A percentile compares a stretch with the other conserved stretches of the same genome.
phyloP scores from a whole-genome alignment of 441 rosid species.

The Populus hybrid region DNA sequence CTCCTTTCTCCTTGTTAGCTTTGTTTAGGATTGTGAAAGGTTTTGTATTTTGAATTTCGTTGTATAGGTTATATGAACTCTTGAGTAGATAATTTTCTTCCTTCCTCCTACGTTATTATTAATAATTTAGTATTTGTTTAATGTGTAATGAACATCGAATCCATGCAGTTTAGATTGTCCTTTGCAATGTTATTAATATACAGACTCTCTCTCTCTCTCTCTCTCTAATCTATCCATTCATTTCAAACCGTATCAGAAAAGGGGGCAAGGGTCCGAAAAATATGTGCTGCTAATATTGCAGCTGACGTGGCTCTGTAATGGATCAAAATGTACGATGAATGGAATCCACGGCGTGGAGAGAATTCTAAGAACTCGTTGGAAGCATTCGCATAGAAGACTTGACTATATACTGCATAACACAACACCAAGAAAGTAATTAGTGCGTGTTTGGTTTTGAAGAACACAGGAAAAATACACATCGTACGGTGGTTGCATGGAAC shows the following conservation, averaged over 20 bases:
- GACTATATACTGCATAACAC: not conserved
- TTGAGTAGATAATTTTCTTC: conserved; percentile 18
- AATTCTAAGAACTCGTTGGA: too few relatives aligned
- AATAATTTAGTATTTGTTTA: conserved; percentile 1
- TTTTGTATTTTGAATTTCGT: conserved; percentile 27
- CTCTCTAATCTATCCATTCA: not conserved
- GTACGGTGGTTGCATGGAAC: not conserved
- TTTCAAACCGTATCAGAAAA: not conserved
- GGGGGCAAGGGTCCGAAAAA: too few relatives aligned
- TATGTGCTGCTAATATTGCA: too few relatives aligned
- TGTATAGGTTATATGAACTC: conserved; percentile 36
- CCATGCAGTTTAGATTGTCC: conserved; percentile 14
- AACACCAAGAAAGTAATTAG: not conserved
- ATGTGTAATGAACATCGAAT: conserved; percentile 19
- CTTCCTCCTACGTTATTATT: not conserved
- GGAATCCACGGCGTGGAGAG: too few relatives aligned
- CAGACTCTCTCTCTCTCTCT: not conserved
- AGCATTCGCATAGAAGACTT: too few relatives aligned
- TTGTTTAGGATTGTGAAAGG: conserved; percentile 19
- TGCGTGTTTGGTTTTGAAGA: not conserved
- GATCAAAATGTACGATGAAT: not conserved
- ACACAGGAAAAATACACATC: not conserved
- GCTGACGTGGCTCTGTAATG: too few relatives aligned
- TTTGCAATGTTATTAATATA: not conserved
- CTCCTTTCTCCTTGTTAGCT: conserved; percentile 15